These are phyloP conservation scores for Podila horticola DNA, from an alignment of 192 early-diverging fungal species.

Conservation along the genomic window DNA sequence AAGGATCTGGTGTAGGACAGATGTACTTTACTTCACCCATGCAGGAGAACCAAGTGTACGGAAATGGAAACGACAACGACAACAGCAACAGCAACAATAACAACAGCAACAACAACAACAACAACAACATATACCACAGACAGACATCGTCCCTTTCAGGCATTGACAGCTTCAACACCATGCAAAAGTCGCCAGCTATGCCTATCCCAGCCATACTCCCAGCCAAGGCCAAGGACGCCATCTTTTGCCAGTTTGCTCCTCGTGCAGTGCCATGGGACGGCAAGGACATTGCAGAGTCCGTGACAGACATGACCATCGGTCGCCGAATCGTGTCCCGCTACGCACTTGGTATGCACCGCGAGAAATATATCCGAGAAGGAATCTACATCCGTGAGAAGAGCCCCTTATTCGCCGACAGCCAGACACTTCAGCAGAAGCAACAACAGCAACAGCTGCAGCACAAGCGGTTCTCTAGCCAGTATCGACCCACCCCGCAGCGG, in stretches of 20 bases:
- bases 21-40: conserved; percentile 22
- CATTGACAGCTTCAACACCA: conserved; percentile 5
- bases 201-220: conserved; percentile 9
- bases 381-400: conserved; percentile 32
- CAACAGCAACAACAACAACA: not conserved
- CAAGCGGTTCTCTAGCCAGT: not conserved
- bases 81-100: not conserved
- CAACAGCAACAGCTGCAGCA: conserved; percentile 11
- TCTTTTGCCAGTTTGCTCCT: conserved; percentile 31
- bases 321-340: conserved; percentile 32
- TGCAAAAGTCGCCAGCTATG: conserved; percentile 18
- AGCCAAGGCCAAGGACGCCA: conserved; percentile 10
- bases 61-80: conserved; percentile 8
- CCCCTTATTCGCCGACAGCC: conserved; percentile 12
- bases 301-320: conserved; percentile 9
- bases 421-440: conserved; percentile 11
- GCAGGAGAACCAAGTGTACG: not conserved
- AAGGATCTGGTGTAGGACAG: not conserved
- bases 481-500: conserved; percentile 1
- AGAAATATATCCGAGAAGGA: conserved; percentile 37
- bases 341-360: conserved; percentile 19
- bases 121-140: not conserved
- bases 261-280: conserved; percentile 26
- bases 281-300: conserved; percentile 30
- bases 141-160: conserved; percentile 10